phyloP scores from a whole-genome alignment of 2,329 filamentous ascomycete genomes.

The Venturia effusa region DNA sequence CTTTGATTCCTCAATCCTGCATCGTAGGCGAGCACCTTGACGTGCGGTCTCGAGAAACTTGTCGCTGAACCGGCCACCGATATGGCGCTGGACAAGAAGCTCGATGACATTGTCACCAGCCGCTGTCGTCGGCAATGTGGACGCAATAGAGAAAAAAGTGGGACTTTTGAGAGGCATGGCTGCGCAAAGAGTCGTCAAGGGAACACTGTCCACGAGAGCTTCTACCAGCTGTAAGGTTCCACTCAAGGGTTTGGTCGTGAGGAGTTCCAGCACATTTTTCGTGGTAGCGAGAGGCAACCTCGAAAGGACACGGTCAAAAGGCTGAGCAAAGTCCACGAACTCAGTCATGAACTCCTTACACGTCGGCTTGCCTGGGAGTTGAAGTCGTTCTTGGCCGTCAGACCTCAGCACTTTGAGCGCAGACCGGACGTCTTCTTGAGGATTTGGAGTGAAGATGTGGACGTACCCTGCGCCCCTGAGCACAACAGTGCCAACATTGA shows the following conservation, averaged over 20 bases:
- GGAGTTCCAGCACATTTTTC: not conserved
- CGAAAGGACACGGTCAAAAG: constrained; percentile 14
- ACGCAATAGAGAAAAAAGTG: not conserved
- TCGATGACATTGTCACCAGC: not conserved
- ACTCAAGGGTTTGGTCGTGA: not conserved
- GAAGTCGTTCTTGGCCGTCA: constrained; percentile 6
- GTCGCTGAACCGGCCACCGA: constrained; percentile 15
- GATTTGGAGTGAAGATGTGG: constrained; percentile 15
- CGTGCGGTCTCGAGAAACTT: constrained; percentile 12
- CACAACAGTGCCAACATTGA: constrained; percentile 7
- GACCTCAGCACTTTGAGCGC: constrained; percentile 9
- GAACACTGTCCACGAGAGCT: constrained; percentile 1
- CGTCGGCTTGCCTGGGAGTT: not conserved
- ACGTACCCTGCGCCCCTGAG: constrained; percentile 15
- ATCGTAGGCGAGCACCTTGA: constrained; percentile 10
- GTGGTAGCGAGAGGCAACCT: not conserved
- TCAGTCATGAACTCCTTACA: constrained; percentile 12
- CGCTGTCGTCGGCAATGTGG: not conserved
- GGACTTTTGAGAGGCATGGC: constrained; percentile 3
- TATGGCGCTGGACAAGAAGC: constrained; percentile 14
- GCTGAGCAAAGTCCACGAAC: constrained; percentile 15
- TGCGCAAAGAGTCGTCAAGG: not conserved
- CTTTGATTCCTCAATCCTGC: constrained; percentile 12
- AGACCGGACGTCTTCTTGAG: constrained; percentile 11
- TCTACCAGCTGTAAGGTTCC: not conserved